A percentile compares a stretch with the other conserved stretches of the same genome.
Conservation (phyloP, 2,329 filamentous ascomycete genomes). For the Aspergillus eucalypticola region DNA sequence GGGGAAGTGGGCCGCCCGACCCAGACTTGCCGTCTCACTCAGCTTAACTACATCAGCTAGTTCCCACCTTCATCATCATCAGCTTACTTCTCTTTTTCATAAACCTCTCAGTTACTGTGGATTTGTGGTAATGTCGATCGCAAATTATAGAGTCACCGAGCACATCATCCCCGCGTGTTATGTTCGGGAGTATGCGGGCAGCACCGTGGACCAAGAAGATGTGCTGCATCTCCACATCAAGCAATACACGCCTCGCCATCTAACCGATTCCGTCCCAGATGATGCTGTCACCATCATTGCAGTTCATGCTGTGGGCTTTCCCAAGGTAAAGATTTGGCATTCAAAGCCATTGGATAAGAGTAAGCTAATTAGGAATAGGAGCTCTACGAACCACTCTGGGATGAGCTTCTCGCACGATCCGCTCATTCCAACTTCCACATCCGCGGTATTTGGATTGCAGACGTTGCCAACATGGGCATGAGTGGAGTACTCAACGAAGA, state of each 20-base stretch:
- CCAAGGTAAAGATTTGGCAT: neutral
- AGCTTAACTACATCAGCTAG: too few relatives aligned
- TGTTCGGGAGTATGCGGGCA: neutral
- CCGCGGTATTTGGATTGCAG: constrained; percentile 46
- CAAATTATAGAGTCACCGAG: neutral
- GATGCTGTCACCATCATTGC: constrained; percentile 13
- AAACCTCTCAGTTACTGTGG: too few relatives aligned
- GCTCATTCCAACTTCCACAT: constrained; percentile 62
- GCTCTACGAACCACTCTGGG: constrained; percentile 83
- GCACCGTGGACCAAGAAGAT: neutral
- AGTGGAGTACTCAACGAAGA: constrained; percentile 16
- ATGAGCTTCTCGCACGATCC: constrained; percentile 64
- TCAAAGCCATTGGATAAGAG: neutral
- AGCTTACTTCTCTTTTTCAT: too few relatives aligned
- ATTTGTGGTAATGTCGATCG: neutral
- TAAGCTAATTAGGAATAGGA: constrained; percentile 54
- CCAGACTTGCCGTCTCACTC: too few relatives aligned
- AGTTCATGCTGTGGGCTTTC: constrained; percentile 12
- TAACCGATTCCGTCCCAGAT: neutral
- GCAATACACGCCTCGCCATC: constrained; percentile 12
- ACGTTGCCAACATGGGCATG: constrained; percentile 13
- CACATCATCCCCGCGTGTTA: neutral
- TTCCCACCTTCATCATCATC: too few relatives aligned
- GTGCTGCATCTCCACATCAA: constrained; percentile 5
- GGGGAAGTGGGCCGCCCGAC: too few relatives aligned